Percentiles rank a stretch among this genome's conserved stretches.
Evolutionary conservation across 495 filamentous ascomycete species (phyloP).

Genomic region (Aspergillus cristatus): DNA sequence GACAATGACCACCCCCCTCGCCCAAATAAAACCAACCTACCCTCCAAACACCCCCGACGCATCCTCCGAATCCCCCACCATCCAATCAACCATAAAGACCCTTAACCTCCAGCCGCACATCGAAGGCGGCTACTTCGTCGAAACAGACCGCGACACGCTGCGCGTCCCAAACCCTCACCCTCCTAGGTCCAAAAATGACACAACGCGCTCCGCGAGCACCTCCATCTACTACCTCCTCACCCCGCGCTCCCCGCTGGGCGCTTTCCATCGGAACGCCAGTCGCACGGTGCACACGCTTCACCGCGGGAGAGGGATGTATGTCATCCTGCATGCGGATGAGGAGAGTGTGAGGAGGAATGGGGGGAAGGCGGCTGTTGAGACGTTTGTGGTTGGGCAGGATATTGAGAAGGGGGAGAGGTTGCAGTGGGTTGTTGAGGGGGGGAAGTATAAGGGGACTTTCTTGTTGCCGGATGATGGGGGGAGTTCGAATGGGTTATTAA

Average conservation of each 20-base stretch:
- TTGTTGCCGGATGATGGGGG: slow-evolving; percentile 39
- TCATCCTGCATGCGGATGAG: slow-evolving; percentile 48
- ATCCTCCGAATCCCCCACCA: slow-evolving; percentile 22
- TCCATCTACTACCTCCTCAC: slow-evolving; percentile 59
- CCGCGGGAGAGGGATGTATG: slow-evolving; percentile 49
- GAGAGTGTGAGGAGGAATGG: slow-evolving; percentile 12
- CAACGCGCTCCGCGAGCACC: slow-evolving; percentile 15
- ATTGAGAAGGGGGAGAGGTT: slow-evolving; percentile 46
- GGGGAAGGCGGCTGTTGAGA: slow-evolving; percentile 41
- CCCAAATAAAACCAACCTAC: slow-evolving; percentile 9
- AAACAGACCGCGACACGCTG: slow-evolving; percentile 48
- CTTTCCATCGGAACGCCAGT: slow-evolving; percentile 52
- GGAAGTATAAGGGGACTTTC: slow-evolving; percentile 54
- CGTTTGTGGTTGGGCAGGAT: slow-evolving; percentile 51
- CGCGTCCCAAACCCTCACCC: slow-evolving; percentile 39
- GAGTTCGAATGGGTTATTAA: slow-evolving; percentile 42
- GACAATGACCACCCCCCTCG: slow-evolving; percentile 9
- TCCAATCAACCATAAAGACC: slow-evolving; percentile 30
- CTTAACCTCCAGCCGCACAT: slow-evolving; percentile 43
- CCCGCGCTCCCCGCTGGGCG: slow-evolving; percentile 40
- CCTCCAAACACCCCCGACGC: neutral
- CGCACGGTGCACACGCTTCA: slow-evolving; percentile 55
- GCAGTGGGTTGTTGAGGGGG: slow-evolving; percentile 63
- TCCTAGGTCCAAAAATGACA: neutral
- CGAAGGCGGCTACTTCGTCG: slow-evolving; percentile 57